Base-by-base conservation (phyloP, 306 rosid genomes). In the Alnus rubra region DNA sequence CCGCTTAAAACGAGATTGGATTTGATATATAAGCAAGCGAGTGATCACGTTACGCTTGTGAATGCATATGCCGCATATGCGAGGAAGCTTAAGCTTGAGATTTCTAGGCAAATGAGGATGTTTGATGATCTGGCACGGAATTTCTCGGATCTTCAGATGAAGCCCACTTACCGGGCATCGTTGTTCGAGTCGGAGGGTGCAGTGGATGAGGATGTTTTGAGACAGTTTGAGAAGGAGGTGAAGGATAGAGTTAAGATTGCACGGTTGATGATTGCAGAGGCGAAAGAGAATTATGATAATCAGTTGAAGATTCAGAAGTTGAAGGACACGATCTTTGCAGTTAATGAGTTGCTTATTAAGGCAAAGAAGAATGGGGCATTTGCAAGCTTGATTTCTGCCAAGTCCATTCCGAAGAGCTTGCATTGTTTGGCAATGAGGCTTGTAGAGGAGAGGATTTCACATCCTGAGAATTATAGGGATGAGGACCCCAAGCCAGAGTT, bases 191-290 rank as follows among this genome's bases (percentile, higher is more conserved):
- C 98, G 0, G 92, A 90, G 11, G 93, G 97, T 79, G 94, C 92
- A 0, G 78, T 91, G 54, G 99, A 96, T 67, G 99, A 96, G 88
- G 99, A 93, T 73, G 85, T 86, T 76, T 74, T 96, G 84, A 89
- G 88, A 84, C 99, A 96, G 87, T 96, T 96, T 62, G 99, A 96
- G 90, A 96, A 96, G 86, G 98, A 96, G 89, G 92, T 96, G 88
- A 96, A 96, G 91, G 99, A 96, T 77, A 93, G 86, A 79, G 98
- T 96, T 80, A 96, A 96, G 82, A 86, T 85, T 69, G 92, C 96
- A 0, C 73, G 99, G 80, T 73, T 82, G 81, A 93, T 96, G 89
- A 87, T 96, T 80, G 94, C 69, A 0, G 97, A 95, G 86, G 77
- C 97, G 3, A 95, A 93, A 73, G 98, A 92, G 87, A 96, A 93